phyloP scores from a whole-genome alignment of 345 rosid species.

The Aegle marmelos region DNA sequence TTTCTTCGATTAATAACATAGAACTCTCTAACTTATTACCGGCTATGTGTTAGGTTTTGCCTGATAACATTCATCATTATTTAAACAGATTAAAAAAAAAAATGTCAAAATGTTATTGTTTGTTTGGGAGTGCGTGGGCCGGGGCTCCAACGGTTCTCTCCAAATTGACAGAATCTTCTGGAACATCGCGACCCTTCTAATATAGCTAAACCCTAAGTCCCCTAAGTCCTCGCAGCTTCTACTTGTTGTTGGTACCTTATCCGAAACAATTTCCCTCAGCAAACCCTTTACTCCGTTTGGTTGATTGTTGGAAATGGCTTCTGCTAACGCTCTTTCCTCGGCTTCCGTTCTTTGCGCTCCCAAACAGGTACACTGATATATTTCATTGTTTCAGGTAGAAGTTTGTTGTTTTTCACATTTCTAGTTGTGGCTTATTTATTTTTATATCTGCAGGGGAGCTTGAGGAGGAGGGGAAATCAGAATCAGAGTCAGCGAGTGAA shows the following conservation, averaged over 20 bases:
- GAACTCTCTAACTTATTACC: too few relatives aligned
- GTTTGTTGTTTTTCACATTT: background rate
- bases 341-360: conserved; percentile 70
- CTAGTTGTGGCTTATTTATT: background rate
- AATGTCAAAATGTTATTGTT: background rate
- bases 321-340: conserved; percentile 68
- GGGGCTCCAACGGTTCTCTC: conserved; percentile 23
- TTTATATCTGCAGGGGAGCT: conserved; percentile 32
- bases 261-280: conserved; percentile 17
- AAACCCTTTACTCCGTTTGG: background rate
- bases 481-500: conserved; percentile 45
- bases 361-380: conserved; percentile 44
- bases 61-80: too few relatives aligned
- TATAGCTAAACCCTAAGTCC: conserved; percentile 53
- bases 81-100: background rate
- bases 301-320: conserved; percentile 45
- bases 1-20: too few relatives aligned
- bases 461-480: conserved; percentile 50
- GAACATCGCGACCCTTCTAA: conserved; percentile 33
- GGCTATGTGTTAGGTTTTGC: too few relatives aligned
- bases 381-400: background rate
- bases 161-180: conserved; percentile 51
- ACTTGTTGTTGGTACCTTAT: conserved; percentile 23
- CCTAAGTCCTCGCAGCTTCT: background rate
- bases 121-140: background rate